These are phyloP conservation scores for Beauveria rudraprayagi DNA, from an alignment of 2,329 filamentous ascomycete species.

Conservation along the genomic window DNA sequence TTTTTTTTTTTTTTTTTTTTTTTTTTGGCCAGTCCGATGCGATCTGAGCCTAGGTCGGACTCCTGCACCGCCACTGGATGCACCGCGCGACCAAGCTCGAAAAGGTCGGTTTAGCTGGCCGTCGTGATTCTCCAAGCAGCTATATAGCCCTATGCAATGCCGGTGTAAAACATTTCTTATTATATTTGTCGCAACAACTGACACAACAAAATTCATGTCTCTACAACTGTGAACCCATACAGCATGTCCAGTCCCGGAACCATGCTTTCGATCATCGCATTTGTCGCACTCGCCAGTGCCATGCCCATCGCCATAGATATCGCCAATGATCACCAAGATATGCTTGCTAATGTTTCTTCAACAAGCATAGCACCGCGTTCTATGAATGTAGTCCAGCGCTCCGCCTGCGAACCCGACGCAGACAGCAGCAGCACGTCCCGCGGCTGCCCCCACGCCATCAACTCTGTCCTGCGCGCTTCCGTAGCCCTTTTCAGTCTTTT, in stretches of 20 bases:
- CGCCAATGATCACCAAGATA: not conserved
- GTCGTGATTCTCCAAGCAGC: no score
- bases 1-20: no score
- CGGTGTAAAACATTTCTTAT: not conserved
- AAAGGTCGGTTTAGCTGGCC: not conserved
- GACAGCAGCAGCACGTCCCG: not conserved
- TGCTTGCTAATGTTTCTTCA: not conserved
- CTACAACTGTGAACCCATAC: not conserved
- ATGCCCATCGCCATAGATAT: constrained; percentile 2
- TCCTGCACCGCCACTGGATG: not conserved
- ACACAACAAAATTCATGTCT: not conserved
- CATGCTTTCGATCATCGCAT: not conserved
- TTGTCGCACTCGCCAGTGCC: constrained; percentile 5
- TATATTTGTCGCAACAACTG: not conserved
- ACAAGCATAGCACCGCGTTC: no score
- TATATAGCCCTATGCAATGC: not conserved
- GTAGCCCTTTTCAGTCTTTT: constrained; percentile 5
- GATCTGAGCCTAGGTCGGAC: not conserved
- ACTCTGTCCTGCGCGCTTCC: not conserved
- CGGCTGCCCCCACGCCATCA: not conserved
- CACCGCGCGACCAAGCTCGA: not conserved
- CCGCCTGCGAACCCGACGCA: not conserved
- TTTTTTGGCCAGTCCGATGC: not conserved
- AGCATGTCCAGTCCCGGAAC: not conserved
- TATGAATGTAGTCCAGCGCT: not conserved